A percentile compares a stretch with the other conserved stretches of the same genome.
These are phyloP conservation scores for Zygoascus tannicola DNA, from an alignment of 805 yeast species.

Conservation along the genomic window DNA sequence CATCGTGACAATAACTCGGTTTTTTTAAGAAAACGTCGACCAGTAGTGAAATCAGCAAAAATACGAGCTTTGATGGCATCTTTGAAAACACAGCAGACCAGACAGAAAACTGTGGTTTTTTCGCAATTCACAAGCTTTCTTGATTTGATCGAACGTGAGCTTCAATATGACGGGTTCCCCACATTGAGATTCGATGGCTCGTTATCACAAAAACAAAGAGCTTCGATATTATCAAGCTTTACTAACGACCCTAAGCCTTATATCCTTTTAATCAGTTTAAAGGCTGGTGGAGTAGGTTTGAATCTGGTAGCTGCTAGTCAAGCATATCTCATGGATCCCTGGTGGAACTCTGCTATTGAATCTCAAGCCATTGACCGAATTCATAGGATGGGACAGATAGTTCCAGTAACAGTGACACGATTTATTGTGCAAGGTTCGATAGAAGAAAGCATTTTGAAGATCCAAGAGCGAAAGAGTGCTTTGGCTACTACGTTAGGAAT, in stretches of 20 bases:
- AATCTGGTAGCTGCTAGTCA: slow-evolving; percentile 76
- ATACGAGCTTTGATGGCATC: slow-evolving; percentile 58
- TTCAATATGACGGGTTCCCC: slow-evolving; percentile 41
- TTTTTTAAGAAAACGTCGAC: slow-evolving; percentile 24
- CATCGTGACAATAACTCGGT: slow-evolving; percentile 22
- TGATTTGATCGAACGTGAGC: slow-evolving; percentile 60
- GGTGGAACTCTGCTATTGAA: slow-evolving; percentile 93
- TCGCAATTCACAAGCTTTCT: slow-evolving; percentile 82
- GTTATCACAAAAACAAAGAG: slow-evolving; percentile 55
- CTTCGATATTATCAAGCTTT: slow-evolving; percentile 51
- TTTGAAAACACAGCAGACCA: slow-evolving; percentile 32
- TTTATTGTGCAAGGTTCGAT: slow-evolving; percentile 77
- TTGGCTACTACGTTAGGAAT: slow-evolving; percentile 27
- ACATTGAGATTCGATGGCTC: slow-evolving; percentile 79
- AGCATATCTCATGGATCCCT: slow-evolving; percentile 90
- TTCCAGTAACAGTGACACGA: slow-evolving; percentile 61
- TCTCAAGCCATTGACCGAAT: slow-evolving; percentile 88
- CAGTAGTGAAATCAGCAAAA: slow-evolving; percentile 52
- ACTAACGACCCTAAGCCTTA: slow-evolving; percentile 23
- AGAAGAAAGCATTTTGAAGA: slow-evolving; percentile 78
- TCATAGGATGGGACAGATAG: slow-evolving; percentile 81
- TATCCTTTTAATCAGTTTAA: slow-evolving; percentile 62
- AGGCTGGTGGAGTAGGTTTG: slow-evolving; percentile 92
- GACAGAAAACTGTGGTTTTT: slow-evolving; percentile 75
- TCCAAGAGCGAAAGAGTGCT: slow-evolving; percentile 65